These are phyloP conservation scores for Anisodus acutangulus DNA, from an alignment of 257 asterid species.

Conservation along the genomic window DNA sequence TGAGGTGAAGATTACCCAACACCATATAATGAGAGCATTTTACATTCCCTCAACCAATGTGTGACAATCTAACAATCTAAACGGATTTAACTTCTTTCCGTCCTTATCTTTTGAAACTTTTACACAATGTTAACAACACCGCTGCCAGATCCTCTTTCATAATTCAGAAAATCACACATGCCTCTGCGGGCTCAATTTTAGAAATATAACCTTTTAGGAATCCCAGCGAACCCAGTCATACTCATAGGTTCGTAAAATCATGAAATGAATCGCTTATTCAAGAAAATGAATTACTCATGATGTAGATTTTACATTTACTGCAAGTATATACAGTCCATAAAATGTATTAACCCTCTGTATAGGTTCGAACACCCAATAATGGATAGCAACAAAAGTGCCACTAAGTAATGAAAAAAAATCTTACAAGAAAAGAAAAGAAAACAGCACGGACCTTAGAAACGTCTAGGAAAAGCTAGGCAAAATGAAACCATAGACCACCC, in stretches of 20 bases:
- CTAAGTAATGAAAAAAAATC: not conserved
- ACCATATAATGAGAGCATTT: not conserved
- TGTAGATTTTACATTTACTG: not conserved
- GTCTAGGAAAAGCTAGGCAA: not conserved
- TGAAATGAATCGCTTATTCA: not conserved
- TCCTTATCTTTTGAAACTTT: not conserved
- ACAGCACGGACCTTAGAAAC: not conserved
- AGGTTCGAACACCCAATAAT: not conserved
- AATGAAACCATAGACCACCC: not conserved
- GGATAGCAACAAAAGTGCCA: not conserved
- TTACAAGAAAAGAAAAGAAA: not conserved
- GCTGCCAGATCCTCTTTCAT: not conserved
- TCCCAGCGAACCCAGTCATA: not conserved
- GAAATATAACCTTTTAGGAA: not conserved
- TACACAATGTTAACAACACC: not conserved
- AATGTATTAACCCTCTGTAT: not conserved
- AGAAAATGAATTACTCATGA: not conserved
- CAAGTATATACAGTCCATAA: not conserved
- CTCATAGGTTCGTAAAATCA: not conserved
- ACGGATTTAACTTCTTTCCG: not conserved
- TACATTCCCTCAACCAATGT: not conserved
- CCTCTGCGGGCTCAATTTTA: not conserved
- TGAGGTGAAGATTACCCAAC: not conserved
- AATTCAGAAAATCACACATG: not conserved
- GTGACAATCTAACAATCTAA: constrained; percentile 15